Conservation (phyloP, 306 rosid species). For the Styphnolobium japonicum region DNA sequence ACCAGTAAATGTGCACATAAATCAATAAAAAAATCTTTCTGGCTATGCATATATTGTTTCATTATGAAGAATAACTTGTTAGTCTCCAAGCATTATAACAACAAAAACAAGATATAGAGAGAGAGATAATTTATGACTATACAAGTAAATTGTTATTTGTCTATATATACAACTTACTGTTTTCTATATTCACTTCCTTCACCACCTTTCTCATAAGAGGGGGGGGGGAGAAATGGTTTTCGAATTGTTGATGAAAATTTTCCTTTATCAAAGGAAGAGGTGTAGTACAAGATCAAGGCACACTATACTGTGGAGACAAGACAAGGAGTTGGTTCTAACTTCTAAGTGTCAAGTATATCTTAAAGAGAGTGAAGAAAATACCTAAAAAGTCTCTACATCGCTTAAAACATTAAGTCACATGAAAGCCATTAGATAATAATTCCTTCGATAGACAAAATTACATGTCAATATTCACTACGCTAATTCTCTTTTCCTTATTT, state of each 20-base stretch:
- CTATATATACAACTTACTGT: background rate
- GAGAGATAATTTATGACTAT: background rate
- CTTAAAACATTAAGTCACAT: no score
- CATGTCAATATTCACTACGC: background rate
- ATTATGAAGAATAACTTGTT: background rate
- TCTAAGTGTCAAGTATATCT: background rate
- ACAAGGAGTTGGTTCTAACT: background rate
- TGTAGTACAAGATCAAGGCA: background rate
- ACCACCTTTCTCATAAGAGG: background rate
- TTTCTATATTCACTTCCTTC: background rate
- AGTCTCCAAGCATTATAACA: background rate
- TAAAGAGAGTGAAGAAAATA: background rate
- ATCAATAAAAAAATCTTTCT: background rate
- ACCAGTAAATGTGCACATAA: background rate
- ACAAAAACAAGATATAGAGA: background rate
- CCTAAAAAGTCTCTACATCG: background rate
- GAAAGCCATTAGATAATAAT: background rate
- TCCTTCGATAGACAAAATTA: background rate
- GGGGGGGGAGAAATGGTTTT: background rate
- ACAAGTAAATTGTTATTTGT: background rate
- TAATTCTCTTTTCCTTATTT: constrained; percentile 5
- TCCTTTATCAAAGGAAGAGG: background rate
- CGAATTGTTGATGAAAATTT: background rate
- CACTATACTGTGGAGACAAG: background rate
- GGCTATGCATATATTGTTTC: background rate